Percentiles rank a stretch among this genome's conserved stretches.
Evolutionary conservation across 148 eudicot species (phyloP).

Genomic region (Fallopia convolvulus): DNA sequence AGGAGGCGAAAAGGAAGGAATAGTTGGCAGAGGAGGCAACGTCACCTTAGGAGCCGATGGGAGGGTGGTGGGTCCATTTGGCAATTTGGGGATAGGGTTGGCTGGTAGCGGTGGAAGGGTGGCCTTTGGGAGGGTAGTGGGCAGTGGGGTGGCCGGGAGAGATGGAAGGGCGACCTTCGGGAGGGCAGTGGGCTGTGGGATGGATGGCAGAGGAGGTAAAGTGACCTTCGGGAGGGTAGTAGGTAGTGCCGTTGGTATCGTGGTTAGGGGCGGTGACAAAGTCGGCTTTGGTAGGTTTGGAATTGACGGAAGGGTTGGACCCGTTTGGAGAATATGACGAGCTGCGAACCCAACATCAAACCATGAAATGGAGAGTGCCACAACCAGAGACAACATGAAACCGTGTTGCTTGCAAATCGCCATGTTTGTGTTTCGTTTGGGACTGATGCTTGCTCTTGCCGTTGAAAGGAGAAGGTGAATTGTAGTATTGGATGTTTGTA

Average conservation of each 20-base stretch:
- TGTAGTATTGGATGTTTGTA: not conserved
- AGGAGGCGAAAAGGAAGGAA: not conserved
- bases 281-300: conserved; percentile 17
- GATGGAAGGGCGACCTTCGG: not conserved
- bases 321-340: conserved; percentile 22
- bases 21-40: conserved; percentile 5
- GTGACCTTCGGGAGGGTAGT: not conserved
- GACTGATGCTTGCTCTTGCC: not conserved
- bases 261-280: conserved; percentile 14
- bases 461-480: not conserved
- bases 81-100: conserved; percentile 13
- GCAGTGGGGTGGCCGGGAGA: not conserved
- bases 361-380: conserved; percentile 18
- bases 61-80: not conserved
- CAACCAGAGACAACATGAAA: conserved; percentile 14
- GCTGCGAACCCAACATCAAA: conserved; percentile 18
- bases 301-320: conserved; percentile 23
- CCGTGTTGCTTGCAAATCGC: not conserved
- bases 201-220: not conserved
- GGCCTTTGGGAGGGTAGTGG: conserved; percentile 12
- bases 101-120: conserved; percentile 17
- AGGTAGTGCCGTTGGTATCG: not conserved
- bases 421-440: not conserved
- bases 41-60: conserved; percentile 16
- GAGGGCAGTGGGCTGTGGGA: not conserved